phyloP scores from a whole-genome alignment of 495 filamentous ascomycete genomes.

The Cercophora scortea region DNA sequence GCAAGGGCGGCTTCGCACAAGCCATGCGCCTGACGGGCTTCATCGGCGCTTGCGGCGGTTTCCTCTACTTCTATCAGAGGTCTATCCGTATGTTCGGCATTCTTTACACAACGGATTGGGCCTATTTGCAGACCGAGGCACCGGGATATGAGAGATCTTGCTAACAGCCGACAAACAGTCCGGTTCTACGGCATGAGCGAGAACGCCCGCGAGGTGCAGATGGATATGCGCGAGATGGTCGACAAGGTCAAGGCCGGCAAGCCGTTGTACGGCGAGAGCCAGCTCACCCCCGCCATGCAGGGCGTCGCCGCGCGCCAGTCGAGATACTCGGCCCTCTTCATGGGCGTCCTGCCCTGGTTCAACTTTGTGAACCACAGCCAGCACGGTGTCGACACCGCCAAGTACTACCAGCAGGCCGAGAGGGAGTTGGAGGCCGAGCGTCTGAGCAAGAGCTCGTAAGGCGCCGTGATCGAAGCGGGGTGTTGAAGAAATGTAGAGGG shows the following conservation, averaged over 20 bases:
- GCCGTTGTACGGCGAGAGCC: slow-evolving; percentile 79
- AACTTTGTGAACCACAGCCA: slow-evolving; percentile 97
- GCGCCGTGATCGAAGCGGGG: not conserved
- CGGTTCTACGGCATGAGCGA: slow-evolving; percentile 94
- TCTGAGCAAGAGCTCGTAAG: slow-evolving; percentile 15
- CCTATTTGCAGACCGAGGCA: slow-evolving; percentile 2
- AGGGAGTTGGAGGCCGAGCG: slow-evolving; percentile 79
- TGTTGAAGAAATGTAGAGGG: not conserved
- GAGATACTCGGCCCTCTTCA: slow-evolving; percentile 74
- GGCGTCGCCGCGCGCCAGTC: slow-evolving; percentile 90
- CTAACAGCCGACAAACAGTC: slow-evolving; percentile 31
- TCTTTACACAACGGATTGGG: no score
- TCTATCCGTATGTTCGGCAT: slow-evolving; percentile 44
- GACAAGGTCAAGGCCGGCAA: slow-evolving; percentile 84
- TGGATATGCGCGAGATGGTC: slow-evolving; percentile 99
- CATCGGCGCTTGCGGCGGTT: slow-evolving; percentile 66
- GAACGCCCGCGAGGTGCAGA: slow-evolving; percentile 82
- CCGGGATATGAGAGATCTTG: not conserved
- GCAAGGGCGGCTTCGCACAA: slow-evolving; percentile 68
- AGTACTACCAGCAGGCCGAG: slow-evolving; percentile 97
- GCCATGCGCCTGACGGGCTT: slow-evolving; percentile 70
- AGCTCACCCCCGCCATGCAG: slow-evolving; percentile 77
- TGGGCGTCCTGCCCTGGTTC: slow-evolving; percentile 85
- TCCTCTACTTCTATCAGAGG: slow-evolving; percentile 70
- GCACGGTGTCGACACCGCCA: slow-evolving; percentile 95